These are phyloP conservation scores for Aspergillus sclerotioniger DNA, from an alignment of 495 filamentous ascomycete species.

Conservation along the genomic window DNA sequence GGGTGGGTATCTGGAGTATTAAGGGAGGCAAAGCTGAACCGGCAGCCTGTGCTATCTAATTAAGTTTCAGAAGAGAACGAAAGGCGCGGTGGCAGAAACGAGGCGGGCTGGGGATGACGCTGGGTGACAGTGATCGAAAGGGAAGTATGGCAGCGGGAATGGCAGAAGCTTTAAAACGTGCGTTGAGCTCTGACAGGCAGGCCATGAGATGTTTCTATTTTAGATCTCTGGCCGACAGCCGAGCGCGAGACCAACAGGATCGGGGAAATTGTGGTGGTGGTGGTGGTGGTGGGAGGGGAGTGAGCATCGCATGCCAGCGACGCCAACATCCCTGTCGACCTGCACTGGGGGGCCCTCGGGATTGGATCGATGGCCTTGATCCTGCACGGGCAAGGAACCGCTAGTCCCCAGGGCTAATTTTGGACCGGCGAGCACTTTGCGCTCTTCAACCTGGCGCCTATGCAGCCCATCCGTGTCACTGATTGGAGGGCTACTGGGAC, in stretches of 20 bases:
- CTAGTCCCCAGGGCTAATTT: slow-evolving; percentile 24
- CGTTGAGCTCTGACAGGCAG: slow-evolving; percentile 10
- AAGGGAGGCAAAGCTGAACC: slow-evolving; percentile 30
- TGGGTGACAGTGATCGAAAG: slow-evolving; percentile 14
- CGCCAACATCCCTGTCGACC: slow-evolving; percentile 7
- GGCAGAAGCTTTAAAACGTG: slow-evolving; percentile 25
- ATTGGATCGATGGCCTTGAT: slow-evolving; percentile 7
- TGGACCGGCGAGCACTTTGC: slow-evolving; percentile 29
- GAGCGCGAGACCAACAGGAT: slow-evolving; percentile 9
- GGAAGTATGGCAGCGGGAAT: slow-evolving; percentile 29
- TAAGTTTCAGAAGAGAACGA: slow-evolving; percentile 23
- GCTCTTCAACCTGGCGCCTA: slow-evolving; percentile 18
- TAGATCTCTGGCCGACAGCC: slow-evolving; percentile 16
- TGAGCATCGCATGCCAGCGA: slow-evolving; percentile 18
- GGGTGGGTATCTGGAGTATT: slow-evolving; percentile 15
- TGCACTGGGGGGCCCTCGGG: too few relatives aligned
- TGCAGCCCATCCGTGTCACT: slow-evolving; percentile 10
- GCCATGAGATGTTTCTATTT: slow-evolving; percentile 30
- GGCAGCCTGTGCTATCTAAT: slow-evolving; percentile 30
- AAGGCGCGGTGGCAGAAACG: slow-evolving; percentile 25
- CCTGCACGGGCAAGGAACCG: slow-evolving; percentile 16
- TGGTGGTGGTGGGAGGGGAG: slow-evolving; percentile 9
- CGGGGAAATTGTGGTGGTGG: slow-evolving; percentile 22
- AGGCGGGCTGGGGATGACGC: slow-evolving; percentile 20
- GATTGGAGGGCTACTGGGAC: slow-evolving; percentile 15